A percentile compares a stretch with the other conserved stretches of the same genome.
phyloP scores from a whole-genome alignment of 257 asterid species.

The Leptodermis oblonga region DNA sequence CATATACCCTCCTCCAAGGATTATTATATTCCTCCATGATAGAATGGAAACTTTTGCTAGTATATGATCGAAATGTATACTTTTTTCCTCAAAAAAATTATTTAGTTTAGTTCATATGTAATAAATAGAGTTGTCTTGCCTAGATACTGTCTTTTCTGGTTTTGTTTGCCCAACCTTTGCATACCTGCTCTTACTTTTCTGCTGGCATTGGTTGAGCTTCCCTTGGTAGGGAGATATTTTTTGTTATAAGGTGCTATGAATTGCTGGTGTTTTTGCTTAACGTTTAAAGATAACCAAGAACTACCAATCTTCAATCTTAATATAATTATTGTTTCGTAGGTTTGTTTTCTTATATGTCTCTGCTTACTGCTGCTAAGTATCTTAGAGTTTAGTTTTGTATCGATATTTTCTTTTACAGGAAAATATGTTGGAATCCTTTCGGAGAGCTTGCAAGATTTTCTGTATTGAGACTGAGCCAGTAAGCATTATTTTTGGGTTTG shows the following conservation, averaged over 20 bases:
- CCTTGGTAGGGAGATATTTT: neutral
- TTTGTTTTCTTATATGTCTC: neutral
- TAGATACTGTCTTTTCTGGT: neutral
- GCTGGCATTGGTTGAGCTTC: slow-evolving; percentile 9
- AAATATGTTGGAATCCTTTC: slow-evolving; percentile 76
- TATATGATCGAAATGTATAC: neutral
- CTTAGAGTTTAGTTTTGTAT: slow-evolving; percentile 18
- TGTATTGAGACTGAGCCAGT: slow-evolving; percentile 70
- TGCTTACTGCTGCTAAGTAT: neutral
- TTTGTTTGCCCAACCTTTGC: neutral
- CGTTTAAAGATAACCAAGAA: neutral
- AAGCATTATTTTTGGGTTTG: slow-evolving; percentile 30
- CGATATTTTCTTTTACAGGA: slow-evolving; percentile 47
- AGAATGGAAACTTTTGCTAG: neutral
- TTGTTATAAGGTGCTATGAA: neutral
- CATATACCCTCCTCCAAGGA: neutral
- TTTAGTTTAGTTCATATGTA: neutral
- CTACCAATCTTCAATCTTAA: neutral
- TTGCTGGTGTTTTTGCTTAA: neutral
- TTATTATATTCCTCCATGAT: neutral
- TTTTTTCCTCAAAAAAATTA: neutral
- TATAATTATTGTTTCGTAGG: neutral
- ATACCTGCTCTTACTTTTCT: neutral
- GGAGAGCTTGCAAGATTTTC: slow-evolving; percentile 91
- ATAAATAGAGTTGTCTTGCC: neutral